Percentiles rank a stretch among this genome's conserved stretches.
phyloP scores from a whole-genome alignment of 371 early-diverging fungal species.

The Mucor sp. region DNA sequence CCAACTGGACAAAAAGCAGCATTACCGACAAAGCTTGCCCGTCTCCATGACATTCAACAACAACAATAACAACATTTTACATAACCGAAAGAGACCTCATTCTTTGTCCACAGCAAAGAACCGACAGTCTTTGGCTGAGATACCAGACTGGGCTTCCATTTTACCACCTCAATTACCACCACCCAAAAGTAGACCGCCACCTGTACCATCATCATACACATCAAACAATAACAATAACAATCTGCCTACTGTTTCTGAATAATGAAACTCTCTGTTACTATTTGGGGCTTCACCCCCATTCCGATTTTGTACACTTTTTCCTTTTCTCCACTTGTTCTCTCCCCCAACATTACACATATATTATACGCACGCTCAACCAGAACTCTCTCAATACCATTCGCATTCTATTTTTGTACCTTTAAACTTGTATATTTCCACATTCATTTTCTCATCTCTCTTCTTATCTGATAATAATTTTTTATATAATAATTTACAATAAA shows the following conservation, averaged over 20 bases:
- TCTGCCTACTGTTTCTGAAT: slow-evolving; percentile 27
- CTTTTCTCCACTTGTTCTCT: not conserved
- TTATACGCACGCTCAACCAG: not conserved
- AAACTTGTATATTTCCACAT: not conserved
- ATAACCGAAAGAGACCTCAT: slow-evolving; percentile 23
- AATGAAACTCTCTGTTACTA: not conserved
- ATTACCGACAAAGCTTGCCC: slow-evolving; percentile 15
- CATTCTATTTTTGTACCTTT: slow-evolving; percentile 3
- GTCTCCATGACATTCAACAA: not conserved
- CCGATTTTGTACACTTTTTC: slow-evolving; percentile 12
- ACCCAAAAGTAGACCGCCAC: slow-evolving; percentile 36
- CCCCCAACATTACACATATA: slow-evolving; percentile 6
- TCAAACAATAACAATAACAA: slow-evolving; percentile 1
- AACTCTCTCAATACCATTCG: not conserved
- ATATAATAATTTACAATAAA: not conserved
- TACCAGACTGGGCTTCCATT: slow-evolving; percentile 41
- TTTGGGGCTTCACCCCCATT: not conserved
- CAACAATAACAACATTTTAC: slow-evolving; percentile 42
- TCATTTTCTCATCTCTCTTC: not conserved
- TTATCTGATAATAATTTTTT: not conserved
- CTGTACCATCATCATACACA: slow-evolving; percentile 20
- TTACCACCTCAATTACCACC: slow-evolving; percentile 47
- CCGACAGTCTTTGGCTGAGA: slow-evolving; percentile 36
- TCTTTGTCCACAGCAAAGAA: not conserved
- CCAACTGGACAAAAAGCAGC: not conserved